These are phyloP conservation scores for Evansstolkia leycettana DNA, from an alignment of 495 filamentous ascomycete genomes.

Conservation along the genomic window DNA sequence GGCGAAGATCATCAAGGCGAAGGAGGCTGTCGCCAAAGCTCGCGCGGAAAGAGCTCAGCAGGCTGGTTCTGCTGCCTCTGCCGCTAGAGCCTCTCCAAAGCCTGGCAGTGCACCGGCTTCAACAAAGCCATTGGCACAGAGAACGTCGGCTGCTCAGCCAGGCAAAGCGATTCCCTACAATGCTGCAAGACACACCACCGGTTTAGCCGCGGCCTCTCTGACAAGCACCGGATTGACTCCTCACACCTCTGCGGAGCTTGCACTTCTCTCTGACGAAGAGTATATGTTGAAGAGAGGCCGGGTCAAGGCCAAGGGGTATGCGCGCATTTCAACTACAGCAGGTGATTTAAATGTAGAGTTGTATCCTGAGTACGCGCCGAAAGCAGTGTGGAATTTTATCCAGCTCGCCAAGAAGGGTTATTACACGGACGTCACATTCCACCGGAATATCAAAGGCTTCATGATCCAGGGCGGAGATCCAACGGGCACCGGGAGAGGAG, in stretches of 20 bases:
- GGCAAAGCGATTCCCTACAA: constrained; percentile 56
- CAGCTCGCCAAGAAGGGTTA: constrained; percentile 80
- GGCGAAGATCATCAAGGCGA: constrained; percentile 84
- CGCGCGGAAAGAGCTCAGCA: constrained; percentile 44
- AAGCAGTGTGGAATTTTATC: constrained; percentile 94
- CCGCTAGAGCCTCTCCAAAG: constrained; percentile 30
- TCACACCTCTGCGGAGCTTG: constrained; percentile 73
- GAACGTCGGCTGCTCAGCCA: constrained; percentile 6
- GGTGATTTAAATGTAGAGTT: constrained; percentile 82
- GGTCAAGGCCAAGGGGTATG: constrained; percentile 84
- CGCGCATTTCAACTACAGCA: constrained; percentile 68
- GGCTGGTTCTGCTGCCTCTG: constrained; percentile 10
- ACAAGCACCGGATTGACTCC: constrained; percentile 91
- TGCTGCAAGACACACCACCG: constrained; percentile 80
- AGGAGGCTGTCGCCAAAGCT: constrained; percentile 76
- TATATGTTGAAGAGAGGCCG: constrained; percentile 86
- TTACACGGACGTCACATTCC: constrained; percentile 72
- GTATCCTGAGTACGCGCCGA: constrained; percentile 79
- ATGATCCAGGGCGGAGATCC: constrained; percentile 91
- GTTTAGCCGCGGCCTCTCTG: constrained; percentile 83
- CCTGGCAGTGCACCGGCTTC: constrained; percentile 7
- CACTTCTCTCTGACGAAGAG: constrained; percentile 80
- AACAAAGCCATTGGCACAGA: constrained; percentile 10
- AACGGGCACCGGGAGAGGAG: constrained; percentile 68
- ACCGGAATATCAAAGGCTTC: constrained; percentile 87